Evolutionary conservation across 768 basidiomycete species (phyloP).

Genomic region (Plicaturopsis crispa): DNA sequence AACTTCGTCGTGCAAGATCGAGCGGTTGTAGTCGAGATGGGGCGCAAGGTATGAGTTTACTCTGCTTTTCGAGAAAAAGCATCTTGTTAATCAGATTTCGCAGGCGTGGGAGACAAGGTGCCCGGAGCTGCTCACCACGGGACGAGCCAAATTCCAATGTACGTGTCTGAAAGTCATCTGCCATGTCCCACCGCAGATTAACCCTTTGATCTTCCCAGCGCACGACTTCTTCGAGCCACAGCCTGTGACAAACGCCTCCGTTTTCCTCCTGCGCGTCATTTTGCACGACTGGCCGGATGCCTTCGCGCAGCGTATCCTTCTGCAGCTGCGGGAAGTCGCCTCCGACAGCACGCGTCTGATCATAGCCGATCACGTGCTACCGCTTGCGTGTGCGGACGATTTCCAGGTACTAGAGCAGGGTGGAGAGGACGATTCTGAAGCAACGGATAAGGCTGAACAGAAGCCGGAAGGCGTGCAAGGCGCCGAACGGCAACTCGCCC

Average conservation of each 20-base stretch:
- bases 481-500: slow-evolving; percentile 43
- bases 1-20: slow-evolving; percentile 60
- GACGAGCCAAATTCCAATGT: background rate
- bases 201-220: slow-evolving; percentile 22
- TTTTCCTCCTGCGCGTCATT: slow-evolving; percentile 65
- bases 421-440: slow-evolving; percentile 9
- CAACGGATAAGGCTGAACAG: slow-evolving; percentile 10
- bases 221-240: slow-evolving; percentile 77
- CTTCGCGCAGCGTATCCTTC: slow-evolving; percentile 36
- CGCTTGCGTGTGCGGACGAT: slow-evolving; percentile 59
- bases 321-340: slow-evolving; percentile 33
- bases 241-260: slow-evolving; percentile 36
- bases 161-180: background rate
- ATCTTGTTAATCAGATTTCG: background rate
- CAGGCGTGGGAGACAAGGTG: background rate
- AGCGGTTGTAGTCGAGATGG: slow-evolving; percentile 44
- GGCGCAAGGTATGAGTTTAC: slow-evolving; percentile 46
- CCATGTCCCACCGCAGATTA: too few species aligned
- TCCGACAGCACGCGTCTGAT: slow-evolving; percentile 49
- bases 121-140: background rate
- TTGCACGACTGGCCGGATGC: slow-evolving; percentile 77
- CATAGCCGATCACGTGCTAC: slow-evolving; percentile 66
- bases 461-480: slow-evolving; percentile 40
- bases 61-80: background rate
- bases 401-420: slow-evolving; percentile 12